Evolutionary conservation across 164 flowering plant species (phyloP).

Genomic region (Tetracentron sinense): DNA sequence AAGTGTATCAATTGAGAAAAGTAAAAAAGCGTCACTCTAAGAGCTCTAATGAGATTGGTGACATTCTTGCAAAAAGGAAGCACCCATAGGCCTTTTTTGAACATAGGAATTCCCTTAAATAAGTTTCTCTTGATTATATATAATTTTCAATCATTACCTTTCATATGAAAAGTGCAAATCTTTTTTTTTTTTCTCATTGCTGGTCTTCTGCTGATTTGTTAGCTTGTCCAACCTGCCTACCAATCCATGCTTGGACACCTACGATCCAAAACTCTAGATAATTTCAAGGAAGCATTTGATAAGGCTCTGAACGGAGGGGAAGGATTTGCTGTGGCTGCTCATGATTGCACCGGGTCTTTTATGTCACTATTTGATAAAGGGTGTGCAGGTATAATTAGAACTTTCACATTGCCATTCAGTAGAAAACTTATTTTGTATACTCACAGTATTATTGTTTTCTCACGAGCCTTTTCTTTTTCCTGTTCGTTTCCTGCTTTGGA

Average conservation of each 20-base stretch:
- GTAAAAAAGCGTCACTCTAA: no score
- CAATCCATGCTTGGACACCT: constrained; percentile 72
- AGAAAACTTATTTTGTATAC: background rate
- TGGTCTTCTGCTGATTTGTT: constrained; percentile 14
- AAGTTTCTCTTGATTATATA: background rate
- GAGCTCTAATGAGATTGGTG: no score
- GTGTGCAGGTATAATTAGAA: constrained; percentile 55
- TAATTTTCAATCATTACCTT: background rate
- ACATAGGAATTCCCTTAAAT: no score
- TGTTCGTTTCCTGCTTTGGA: background rate
- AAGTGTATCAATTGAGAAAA: background rate
- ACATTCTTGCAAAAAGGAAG: background rate
- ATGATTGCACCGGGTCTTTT: constrained; percentile 36
- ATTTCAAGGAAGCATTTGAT: constrained; percentile 75
- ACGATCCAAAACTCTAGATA: constrained; percentile 60
- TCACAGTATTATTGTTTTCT: no score
- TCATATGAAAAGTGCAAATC: background rate
- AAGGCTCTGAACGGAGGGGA: constrained; percentile 68
- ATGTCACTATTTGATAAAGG: constrained; percentile 68
- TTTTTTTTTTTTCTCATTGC: constrained; percentile 5
- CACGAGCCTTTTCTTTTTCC: background rate
- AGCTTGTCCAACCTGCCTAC: constrained; percentile 90
- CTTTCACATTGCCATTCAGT: background rate
- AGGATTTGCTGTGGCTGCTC: constrained; percentile 71
- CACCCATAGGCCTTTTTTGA: background rate